Evolutionary conservation across 2,329 filamentous ascomycete species (phyloP), one percentile per base, ranked within the genome.

Genomic region (Penicillium sp.): DNA sequence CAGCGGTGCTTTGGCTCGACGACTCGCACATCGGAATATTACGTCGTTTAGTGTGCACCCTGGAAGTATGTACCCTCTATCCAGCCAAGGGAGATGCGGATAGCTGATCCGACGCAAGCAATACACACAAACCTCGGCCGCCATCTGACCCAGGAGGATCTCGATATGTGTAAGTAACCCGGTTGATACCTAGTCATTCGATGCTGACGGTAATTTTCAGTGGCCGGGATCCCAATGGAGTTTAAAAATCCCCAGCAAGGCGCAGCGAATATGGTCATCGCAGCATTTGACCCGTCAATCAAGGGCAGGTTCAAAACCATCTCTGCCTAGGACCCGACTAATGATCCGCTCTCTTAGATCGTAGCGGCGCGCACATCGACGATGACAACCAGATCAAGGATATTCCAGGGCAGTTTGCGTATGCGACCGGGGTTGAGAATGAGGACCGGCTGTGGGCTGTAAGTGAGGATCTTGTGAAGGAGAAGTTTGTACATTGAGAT

Each of bases 391-490:
- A 41, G 3, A 19, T 60, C 6, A 55, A 55, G 3, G 26, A 23
- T 29, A 55, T 55, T 15, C 44, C 21, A 1, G 58, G 44, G 31
- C 51, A 44, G 7, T 53, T 29, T 7, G 26, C 19, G 2, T 55
- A 60, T 15, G 51, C 45, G 6, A 17, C 55, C 8, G 58, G 53
- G 11, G 17, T 17, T 8, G 41, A 50, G 7, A 51, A 56, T 26
- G 58, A 53, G 21, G 58, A 60, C 13, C 52, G 31, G 13, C 31
- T 60, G 23, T 60, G 58, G 58, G 46, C 46, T 21, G 7, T 56
- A 15, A 60, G 58, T 21, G 58, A 60, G 51, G 26, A 45, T 6
- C 46, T 60, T 23, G 58, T 53, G 5, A 50, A 19, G 19, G 38
- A 53, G 19, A 46, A 38, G 13, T 59, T 53, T 5, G 45, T 13